Evolutionary conservation across 257 asterid genomes (phyloP).

Genomic region (Voacanga thouarsii): DNA sequence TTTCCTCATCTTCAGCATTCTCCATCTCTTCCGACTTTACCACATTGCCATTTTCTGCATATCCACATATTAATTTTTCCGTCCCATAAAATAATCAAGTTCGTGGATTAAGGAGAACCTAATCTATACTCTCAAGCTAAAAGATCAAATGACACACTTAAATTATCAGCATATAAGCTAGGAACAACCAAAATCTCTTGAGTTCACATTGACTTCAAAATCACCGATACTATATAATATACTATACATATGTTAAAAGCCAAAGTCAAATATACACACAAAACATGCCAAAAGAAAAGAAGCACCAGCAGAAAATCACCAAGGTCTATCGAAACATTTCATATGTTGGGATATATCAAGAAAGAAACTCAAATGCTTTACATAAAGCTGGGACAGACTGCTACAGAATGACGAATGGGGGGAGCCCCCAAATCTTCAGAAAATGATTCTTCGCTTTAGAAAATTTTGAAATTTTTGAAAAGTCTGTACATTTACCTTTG

Average conservation of each 20-base stretch:
- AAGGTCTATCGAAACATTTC: neutral
- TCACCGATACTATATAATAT: neutral
- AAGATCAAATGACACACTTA: neutral
- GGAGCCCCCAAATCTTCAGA: too few relatives aligned
- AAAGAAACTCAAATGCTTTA: neutral
- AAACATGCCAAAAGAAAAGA: neutral
- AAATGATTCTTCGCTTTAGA: too few relatives aligned
- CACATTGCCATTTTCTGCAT: constrained; percentile 29
- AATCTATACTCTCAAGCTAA: neutral
- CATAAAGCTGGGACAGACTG: neutral
- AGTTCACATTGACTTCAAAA: neutral
- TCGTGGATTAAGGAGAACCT: neutral
- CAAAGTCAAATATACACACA: neutral
- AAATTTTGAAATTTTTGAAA: too few relatives aligned
- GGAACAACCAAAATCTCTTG: neutral
- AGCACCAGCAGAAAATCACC: neutral
- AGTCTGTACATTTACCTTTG: too few relatives aligned
- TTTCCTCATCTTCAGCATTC: constrained; percentile 45
- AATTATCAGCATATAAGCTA: neutral
- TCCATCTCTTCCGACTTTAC: constrained; percentile 34
- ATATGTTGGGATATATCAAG: neutral
- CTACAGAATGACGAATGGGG: neutral
- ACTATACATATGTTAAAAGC: neutral
- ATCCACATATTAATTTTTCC: neutral
- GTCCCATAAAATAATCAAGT: neutral